These are phyloP conservation scores for Aspergillus pseudoglaucus DNA, from an alignment of 2,329 filamentous ascomycete genomes.

Conservation along the genomic window DNA sequence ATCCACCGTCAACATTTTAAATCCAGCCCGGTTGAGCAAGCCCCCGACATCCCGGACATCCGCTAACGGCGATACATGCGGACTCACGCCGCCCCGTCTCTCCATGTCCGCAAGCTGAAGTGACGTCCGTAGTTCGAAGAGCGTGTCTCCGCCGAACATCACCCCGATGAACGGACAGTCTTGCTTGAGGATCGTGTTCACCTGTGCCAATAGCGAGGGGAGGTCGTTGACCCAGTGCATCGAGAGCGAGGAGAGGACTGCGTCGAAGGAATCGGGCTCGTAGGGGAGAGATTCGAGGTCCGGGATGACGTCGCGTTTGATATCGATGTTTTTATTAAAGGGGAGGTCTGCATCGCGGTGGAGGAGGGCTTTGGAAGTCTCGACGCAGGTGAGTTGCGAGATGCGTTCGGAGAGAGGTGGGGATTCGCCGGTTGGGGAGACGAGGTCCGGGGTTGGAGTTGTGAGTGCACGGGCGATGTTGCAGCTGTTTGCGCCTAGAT, in stretches of 20 bases:
- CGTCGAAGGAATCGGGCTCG: slow-evolving; percentile 70
- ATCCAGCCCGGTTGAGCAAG: slow-evolving; percentile 76
- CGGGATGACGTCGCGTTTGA: slow-evolving; percentile 68
- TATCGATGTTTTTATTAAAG: slow-evolving; percentile 67
- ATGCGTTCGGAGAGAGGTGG: slow-evolving; percentile 64
- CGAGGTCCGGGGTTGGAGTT: slow-evolving; percentile 58
- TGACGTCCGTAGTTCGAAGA: slow-evolving; percentile 89
- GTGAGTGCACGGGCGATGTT: slow-evolving; percentile 82
- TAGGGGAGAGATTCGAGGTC: slow-evolving; percentile 66
- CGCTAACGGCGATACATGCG: slow-evolving; percentile 83
- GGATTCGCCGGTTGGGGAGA: slow-evolving; percentile 24
- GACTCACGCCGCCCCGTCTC: slow-evolving; percentile 80
- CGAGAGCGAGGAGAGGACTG: slow-evolving; percentile 80
- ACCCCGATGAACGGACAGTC: slow-evolving; percentile 89
- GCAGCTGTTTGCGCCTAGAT: slow-evolving; percentile 92
- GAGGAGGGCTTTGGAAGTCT: slow-evolving; percentile 70
- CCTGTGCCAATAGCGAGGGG: slow-evolving; percentile 72
- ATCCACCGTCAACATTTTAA: slow-evolving; percentile 93
- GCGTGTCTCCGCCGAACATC: slow-evolving; percentile 91
- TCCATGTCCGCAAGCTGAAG: slow-evolving; percentile 90
- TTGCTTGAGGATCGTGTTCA: slow-evolving; percentile 81
- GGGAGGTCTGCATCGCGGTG: slow-evolving; percentile 62
- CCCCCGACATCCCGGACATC: slow-evolving; percentile 90
- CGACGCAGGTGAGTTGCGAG: slow-evolving; percentile 68
- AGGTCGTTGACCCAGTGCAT: slow-evolving; percentile 98